Percentiles rank a stretch among this genome's conserved stretches.
Evolutionary conservation across 2,329 filamentous ascomycete genomes (phyloP).

Genomic region (Hansfordia pulvinata): DNA sequence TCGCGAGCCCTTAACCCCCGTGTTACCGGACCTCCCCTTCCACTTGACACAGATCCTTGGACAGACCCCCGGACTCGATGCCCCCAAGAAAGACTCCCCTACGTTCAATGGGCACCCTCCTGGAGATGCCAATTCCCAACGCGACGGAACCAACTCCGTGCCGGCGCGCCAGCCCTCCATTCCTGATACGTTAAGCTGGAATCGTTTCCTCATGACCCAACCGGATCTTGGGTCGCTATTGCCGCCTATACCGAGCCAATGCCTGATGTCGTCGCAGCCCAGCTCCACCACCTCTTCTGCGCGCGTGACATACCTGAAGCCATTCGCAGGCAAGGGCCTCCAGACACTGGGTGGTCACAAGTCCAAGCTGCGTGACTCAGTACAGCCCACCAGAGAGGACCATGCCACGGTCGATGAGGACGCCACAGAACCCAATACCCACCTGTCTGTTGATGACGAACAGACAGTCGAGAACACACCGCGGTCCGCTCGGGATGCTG

Average conservation of each 20-base stretch:
- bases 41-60: slow-evolving; percentile 24
- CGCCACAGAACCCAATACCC: slow-evolving; percentile 6
- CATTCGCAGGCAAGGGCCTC: slow-evolving; percentile 41
- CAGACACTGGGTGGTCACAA: slow-evolving; percentile 33
- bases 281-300: slow-evolving; percentile 38
- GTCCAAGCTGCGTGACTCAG: slow-evolving; percentile 17
- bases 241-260: slow-evolving; percentile 35
- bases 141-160: too few species aligned
- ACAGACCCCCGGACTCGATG: slow-evolving; percentile 19
- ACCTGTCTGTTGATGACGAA: slow-evolving; percentile 12
- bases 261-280: slow-evolving; percentile 34
- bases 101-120: slow-evolving; percentile 20
- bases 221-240: slow-evolving; percentile 17
- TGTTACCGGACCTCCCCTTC: slow-evolving; percentile 27
- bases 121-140: slow-evolving; percentile 13
- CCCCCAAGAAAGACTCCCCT: slow-evolving; percentile 27
- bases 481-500: slow-evolving; percentile 11
- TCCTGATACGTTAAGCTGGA: slow-evolving; percentile 43
- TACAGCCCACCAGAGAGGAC: slow-evolving; percentile 15
- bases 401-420: slow-evolving; percentile 8
- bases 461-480: slow-evolving; percentile 18
- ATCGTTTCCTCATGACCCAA: slow-evolving; percentile 25
- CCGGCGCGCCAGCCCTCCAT: slow-evolving; percentile 26
- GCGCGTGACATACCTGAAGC: slow-evolving; percentile 34
- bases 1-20: slow-evolving; percentile 37